Evolutionary conservation across 768 basidiomycete genomes (phyloP).

Genomic region (Tulasnella calospora): DNA sequence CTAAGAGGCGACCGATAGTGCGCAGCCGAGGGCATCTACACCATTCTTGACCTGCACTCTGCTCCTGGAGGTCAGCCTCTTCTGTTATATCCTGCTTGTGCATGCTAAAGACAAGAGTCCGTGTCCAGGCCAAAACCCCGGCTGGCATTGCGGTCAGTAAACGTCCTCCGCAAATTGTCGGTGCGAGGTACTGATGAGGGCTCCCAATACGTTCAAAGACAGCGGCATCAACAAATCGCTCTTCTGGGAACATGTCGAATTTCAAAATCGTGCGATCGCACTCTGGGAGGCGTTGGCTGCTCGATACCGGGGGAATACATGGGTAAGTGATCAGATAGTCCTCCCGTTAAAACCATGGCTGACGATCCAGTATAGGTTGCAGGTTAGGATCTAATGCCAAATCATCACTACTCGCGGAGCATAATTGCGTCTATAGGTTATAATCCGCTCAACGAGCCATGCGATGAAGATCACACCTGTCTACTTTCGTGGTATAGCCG

Average conservation of each 20-base stretch:
- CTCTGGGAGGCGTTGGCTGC: slow-evolving; percentile 71
- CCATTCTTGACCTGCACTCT: slow-evolving; percentile 69
- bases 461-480: slow-evolving; percentile 61
- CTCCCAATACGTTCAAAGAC: slow-evolving; percentile 1
- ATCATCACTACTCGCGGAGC: neutral
- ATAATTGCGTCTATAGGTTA: slow-evolving; percentile 42
- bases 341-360: neutral
- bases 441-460: slow-evolving; percentile 80
- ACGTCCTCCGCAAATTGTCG: neutral
- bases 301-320: slow-evolving; percentile 66
- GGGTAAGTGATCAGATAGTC: neutral
- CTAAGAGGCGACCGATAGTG: slow-evolving; percentile 39
- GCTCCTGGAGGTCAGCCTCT: slow-evolving; percentile 37
- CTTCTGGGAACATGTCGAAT: slow-evolving; percentile 82
- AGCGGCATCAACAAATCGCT: slow-evolving; percentile 15
- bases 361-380: slow-evolving; percentile 56
- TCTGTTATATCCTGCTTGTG: neutral
- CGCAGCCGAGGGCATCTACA: slow-evolving; percentile 64
- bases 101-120: neutral
- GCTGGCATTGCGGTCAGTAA: slow-evolving; percentile 62
- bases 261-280: slow-evolving; percentile 73
- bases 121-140: slow-evolving; percentile 40
- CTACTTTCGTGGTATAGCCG: slow-evolving; percentile 64
- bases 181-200: neutral
- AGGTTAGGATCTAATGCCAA: slow-evolving; percentile 31